Base-by-base conservation (phyloP, 1,284 basidiomycete species). In the Malassezia sympodialis region DNA sequence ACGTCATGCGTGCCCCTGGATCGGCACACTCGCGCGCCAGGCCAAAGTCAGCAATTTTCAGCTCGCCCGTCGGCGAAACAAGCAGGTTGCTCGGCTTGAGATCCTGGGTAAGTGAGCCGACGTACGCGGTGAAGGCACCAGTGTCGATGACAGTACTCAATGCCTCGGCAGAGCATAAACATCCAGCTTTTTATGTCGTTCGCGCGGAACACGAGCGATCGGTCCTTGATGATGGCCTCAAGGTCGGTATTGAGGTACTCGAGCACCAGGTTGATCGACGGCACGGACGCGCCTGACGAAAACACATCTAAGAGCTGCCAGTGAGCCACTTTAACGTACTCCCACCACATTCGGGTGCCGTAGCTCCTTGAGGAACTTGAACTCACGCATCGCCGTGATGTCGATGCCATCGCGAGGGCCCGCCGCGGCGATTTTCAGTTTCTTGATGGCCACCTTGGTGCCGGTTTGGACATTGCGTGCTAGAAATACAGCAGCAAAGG, bases 141-240 rank as follows among this genome's bases (percentile, higher is more conserved):
- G 73, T 91, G 89, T 45, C 90, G 79, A 75, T 99, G 94, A 66
- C 93, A 96, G 75, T 94, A 98, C 74, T 96, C 93, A 19, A 98
- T 80, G 1, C 94, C 94, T 39, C 90, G 83, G 67, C 96, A 84
- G 0, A 88, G 88, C 94, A 98, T 98, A 15, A 87, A 87, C 83
- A 94, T 90, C 94, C 94, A 99, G 67, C 87, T 86, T 77, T 99
- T 99, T 78, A 96, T 93, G 75, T 99, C 93, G 0, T 88, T 87
- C 7, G 89, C 87, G 21, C 90, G 80, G 75, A 98, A 96, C 31
- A 96, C 86, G 47, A 94, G 82, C 2, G 83, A 80, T 42, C 88
- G 82, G 76, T 98, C 91, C 73, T 90, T 90, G 77, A 99, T 96
- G 63, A 98, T 84, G 67, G 88, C 88, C 77, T 99, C 94, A 27